Percentiles rank a stretch among this genome's conserved stretches.
Conservation (phyloP, 805 yeast species). For the Lipomyces yamadae region DNA sequence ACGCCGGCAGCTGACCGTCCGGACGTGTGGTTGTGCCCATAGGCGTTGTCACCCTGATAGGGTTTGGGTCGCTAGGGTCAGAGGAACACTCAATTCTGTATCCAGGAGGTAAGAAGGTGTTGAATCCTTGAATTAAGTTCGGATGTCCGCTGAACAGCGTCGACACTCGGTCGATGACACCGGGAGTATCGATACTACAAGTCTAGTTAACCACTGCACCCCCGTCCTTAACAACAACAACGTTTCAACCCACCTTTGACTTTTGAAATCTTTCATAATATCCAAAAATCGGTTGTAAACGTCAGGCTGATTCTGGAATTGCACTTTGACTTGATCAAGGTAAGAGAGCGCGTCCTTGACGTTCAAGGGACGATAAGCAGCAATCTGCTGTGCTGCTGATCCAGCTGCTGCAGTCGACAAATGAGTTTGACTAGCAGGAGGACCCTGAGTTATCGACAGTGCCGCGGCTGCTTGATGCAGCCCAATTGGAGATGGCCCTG, state of each 20-base stretch:
- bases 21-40: slow-evolving; percentile 81
- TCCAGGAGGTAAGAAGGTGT: slow-evolving; percentile 96
- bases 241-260: slow-evolving; percentile 64
- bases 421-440: slow-evolving; percentile 10
- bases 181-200: slow-evolving; percentile 84
- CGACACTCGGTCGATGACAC: slow-evolving; percentile 95
- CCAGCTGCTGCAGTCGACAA: slow-evolving; percentile 44
- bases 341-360: slow-evolving; percentile 96
- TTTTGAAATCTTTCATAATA: slow-evolving; percentile 98
- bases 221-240: neutral
- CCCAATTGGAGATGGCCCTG: slow-evolving; percentile 21
- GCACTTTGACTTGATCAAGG: slow-evolving; percentile 92
- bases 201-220: slow-evolving; percentile 6
- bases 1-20: slow-evolving; percentile 50
- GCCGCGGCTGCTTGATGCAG: slow-evolving; percentile 1
- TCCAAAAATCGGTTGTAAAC: slow-evolving; percentile 95
- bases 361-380: slow-evolving; percentile 67
- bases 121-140: slow-evolving; percentile 90
- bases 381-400: slow-evolving; percentile 39
- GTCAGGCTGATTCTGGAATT: slow-evolving; percentile 89
- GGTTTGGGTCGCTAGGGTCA: slow-evolving; percentile 88
- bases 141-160: slow-evolving; percentile 91
- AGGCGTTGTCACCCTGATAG: slow-evolving; percentile 94
- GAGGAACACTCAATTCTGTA: slow-evolving; percentile 87
- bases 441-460: slow-evolving; percentile 3